A percentile compares a stretch with the other conserved stretches of the same genome.
Conservation (phyloP, 2,329 filamentous ascomycete genomes). For the Pseudocercospora musae region DNA sequence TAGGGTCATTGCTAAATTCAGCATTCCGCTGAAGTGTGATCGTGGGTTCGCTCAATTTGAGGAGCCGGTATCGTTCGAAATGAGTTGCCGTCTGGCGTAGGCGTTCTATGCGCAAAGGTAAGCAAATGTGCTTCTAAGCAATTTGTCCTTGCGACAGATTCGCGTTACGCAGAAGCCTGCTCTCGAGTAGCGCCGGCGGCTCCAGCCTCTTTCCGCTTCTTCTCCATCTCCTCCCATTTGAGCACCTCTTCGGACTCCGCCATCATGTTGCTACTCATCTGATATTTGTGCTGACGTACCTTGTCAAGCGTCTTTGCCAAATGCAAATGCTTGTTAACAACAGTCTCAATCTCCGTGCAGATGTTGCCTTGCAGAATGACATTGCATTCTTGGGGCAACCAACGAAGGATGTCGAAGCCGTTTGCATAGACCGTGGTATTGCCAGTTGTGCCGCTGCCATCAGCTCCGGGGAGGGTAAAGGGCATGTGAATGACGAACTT, state of each 20-base stretch:
- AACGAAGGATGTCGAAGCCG: constrained; percentile 47
- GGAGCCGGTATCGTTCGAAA: constrained; percentile 30
- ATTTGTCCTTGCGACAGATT: neutral
- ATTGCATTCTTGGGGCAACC: constrained; percentile 43
- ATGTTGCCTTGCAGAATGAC: constrained; percentile 42
- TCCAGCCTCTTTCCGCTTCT: constrained; percentile 1
- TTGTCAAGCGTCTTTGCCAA: constrained; percentile 43
- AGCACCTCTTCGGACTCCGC: neutral
- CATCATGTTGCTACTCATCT: neutral
- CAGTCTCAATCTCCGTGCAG: constrained; percentile 39
- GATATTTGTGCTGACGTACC: constrained; percentile 27
- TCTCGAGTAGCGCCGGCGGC: neutral
- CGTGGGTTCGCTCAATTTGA: constrained; percentile 3
- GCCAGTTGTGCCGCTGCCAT: constrained; percentile 32
- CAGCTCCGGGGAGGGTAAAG: constrained; percentile 31
- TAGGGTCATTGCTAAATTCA: neutral
- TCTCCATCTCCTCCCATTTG: neutral
- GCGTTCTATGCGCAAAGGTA: constrained; percentile 26
- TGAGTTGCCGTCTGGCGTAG: constrained; percentile 35
- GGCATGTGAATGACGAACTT: constrained; percentile 42
- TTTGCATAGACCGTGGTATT: constrained; percentile 46
- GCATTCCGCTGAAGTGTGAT: neutral
- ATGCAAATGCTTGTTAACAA: constrained; percentile 43
- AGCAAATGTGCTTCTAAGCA: constrained; percentile 9
- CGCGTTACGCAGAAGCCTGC: constrained; percentile 2